A percentile compares a stretch with the other conserved stretches of the same genome.
These are phyloP conservation scores for Kodamaea jinghongensis DNA, from an alignment of 805 yeast species.

Conservation along the genomic window DNA sequence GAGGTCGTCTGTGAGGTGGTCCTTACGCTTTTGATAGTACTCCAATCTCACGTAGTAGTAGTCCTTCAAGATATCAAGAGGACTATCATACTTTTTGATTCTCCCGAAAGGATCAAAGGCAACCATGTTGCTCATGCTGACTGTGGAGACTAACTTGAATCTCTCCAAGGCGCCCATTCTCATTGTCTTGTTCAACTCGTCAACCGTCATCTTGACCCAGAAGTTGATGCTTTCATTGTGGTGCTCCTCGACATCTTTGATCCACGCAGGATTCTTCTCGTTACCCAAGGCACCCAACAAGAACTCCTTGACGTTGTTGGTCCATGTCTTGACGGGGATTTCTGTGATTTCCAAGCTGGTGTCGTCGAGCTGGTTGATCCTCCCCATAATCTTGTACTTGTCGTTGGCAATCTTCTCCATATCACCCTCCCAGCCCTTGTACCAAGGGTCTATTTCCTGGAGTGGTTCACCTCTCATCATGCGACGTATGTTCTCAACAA, in stretches of 20 bases:
- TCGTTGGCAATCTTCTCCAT: conserved; percentile 64
- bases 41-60: conserved; percentile 85
- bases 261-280: conserved; percentile 79
- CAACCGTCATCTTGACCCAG: conserved; percentile 67
- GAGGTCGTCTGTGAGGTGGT: conserved; percentile 62
- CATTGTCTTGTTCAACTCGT: conserved; percentile 79
- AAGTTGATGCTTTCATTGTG: conserved; percentile 82
- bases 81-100: conserved; percentile 75
- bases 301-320: conserved; percentile 82
- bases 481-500: conserved; percentile 69
- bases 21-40: conserved; percentile 88
- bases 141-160: conserved; percentile 69
- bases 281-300: conserved; percentile 73
- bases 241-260: conserved; percentile 92
- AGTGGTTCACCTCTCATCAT: conserved; percentile 71
- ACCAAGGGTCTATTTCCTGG: conserved; percentile 87
- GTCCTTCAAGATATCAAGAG: conserved; percentile 76
- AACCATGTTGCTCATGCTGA: conserved; percentile 85
- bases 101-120: conserved; percentile 90
- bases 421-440: conserved; percentile 89
- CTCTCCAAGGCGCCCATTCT: conserved; percentile 77
- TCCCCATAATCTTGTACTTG: conserved; percentile 74
- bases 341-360: conserved; percentile 86
- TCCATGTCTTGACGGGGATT: conserved; percentile 91
- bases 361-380: conserved; percentile 75